phyloP scores from a whole-genome alignment of 164 flowering plant genomes.

The Tetrastigma voinierianum region DNA sequence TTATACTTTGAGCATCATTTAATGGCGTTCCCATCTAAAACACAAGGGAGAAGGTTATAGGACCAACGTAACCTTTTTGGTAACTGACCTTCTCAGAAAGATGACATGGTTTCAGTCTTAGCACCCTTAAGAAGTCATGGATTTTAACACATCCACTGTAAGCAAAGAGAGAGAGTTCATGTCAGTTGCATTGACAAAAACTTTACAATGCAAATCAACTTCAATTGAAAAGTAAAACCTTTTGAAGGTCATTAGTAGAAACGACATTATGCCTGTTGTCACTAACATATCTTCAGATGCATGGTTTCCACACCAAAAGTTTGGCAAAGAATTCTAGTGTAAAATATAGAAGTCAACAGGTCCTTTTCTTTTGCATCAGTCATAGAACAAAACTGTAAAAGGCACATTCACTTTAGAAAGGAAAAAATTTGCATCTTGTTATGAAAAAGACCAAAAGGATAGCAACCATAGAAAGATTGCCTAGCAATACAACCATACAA shows the following conservation, averaged over 20 bases:
- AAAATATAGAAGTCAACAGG: background rate
- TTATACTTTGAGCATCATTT: no score
- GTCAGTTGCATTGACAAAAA: background rate
- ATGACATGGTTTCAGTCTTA: slow-evolving; percentile 54
- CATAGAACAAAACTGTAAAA: no score
- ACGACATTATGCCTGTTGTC: background rate
- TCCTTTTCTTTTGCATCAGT: no score
- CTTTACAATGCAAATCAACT: background rate
- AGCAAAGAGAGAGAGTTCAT: slow-evolving; percentile 9
- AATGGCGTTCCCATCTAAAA: no score
- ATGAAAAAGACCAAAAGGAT: background rate
- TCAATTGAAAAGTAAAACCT: background rate
- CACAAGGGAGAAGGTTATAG: background rate
- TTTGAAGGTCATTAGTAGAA: background rate
- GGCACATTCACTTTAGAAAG: no score
- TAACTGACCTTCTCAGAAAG: slow-evolving; percentile 75
- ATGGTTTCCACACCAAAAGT: no score
- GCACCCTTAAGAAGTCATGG: slow-evolving; percentile 51
- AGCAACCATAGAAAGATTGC: background rate
- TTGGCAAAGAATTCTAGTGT: background rate
- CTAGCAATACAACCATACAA: background rate
- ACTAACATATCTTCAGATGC: background rate
- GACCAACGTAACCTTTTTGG: background rate
- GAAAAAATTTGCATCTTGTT: no score
- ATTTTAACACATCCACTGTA: slow-evolving; percentile 72